Base-by-base conservation (phyloP, 108 stramenopile species). In the Aurantiochytrium sp. region DNA sequence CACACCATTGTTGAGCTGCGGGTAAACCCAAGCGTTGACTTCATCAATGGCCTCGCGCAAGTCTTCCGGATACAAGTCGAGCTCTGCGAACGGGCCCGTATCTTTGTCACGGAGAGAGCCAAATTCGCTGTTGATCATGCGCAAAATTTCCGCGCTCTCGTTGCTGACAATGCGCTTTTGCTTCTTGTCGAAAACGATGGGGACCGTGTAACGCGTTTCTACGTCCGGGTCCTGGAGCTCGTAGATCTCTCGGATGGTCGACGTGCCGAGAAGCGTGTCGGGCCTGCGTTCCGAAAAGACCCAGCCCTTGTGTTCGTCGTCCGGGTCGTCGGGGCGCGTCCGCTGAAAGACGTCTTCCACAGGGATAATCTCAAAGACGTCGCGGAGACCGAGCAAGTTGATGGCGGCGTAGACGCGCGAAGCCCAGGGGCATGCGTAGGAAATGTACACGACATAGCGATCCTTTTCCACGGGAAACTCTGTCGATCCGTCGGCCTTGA, bases 1-100 rank as follows among this genome's bases (percentile, higher is more conserved):
- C 6, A 99, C 97, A 60, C 98, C 98, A 93, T 98, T 96, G 90
- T 97, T 98, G 89, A 98, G 94, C 76, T 89, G 91, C n/a, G 96
- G 95, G 93, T 97, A 97, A 71, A 98, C 91, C 97, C 96, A 97
- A 58, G 91, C 92, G 89, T 96, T 96, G 44, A 97, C 95, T 72
- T 93, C 95, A 14, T 96, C 96, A 44, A 96, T 94, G 12, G 92
- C 94, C 14, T 91, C 92, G 87, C 94, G 92, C 58, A 97, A 91
- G 21, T 95, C 95, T 57, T 93, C 94, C 6, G 99, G 98, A 72
- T 96, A 95, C 87, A 99, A 90, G 89, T 99, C 97, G 12, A 97
- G 72, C 42, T 93, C 93, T 29, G 96, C 93, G 53, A 94, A 91
- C 16, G 55, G 55, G 16, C 57, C 73, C 16, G 96, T 93, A 88